Evolutionary conservation across 1,284 basidiomycete species (phyloP).

Genomic region (Mycosarcoma maydis): DNA sequence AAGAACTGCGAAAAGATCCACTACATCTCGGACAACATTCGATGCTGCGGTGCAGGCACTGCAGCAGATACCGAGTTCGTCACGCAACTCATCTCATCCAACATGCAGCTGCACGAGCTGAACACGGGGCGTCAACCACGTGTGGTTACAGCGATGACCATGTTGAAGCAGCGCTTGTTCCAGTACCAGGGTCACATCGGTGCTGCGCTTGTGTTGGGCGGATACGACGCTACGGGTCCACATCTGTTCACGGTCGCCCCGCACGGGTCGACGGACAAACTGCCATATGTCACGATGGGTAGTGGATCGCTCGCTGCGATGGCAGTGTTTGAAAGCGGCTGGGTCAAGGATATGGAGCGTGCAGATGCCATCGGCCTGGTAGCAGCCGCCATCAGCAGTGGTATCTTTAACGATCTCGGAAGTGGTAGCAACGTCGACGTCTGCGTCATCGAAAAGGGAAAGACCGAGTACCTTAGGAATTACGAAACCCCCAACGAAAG

Average conservation of each 20-base stretch:
- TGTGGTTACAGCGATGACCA: conserved; percentile 97
- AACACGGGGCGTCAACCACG: conserved; percentile 70
- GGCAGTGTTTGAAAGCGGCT: conserved; percentile 93
- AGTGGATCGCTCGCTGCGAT: conserved; percentile 95
- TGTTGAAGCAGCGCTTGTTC: conserved; percentile 90
- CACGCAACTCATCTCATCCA: conserved; percentile 62
- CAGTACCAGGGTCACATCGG: conserved; percentile 93
- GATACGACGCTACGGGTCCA: conserved; percentile 89
- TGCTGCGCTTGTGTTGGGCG: conserved; percentile 95
- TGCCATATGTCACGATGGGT: conserved; percentile 99
- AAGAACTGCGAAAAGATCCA: conserved; percentile 99
- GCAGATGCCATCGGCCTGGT: conserved; percentile 85
- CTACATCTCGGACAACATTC: conserved; percentile 75
- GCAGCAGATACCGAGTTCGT: conserved; percentile 97
- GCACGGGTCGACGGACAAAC: conserved; percentile 97
- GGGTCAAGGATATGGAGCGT: conserved; percentile 85
- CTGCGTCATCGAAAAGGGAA: conserved; percentile 77
- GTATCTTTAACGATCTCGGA: conserved; percentile 99
- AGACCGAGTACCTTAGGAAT: conserved; percentile 62
- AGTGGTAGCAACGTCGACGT: conserved; percentile 98
- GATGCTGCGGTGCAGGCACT: conserved; percentile 98
- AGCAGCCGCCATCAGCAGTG: conserved; percentile 85
- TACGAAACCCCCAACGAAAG: conserved; percentile 64
- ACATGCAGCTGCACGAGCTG: conserved; percentile 66
- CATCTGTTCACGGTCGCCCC: conserved; percentile 96